These are phyloP conservation scores for Psophocarpus tetragonolobus DNA, from an alignment of 306 rosid genomes.

Conservation along the genomic window DNA sequence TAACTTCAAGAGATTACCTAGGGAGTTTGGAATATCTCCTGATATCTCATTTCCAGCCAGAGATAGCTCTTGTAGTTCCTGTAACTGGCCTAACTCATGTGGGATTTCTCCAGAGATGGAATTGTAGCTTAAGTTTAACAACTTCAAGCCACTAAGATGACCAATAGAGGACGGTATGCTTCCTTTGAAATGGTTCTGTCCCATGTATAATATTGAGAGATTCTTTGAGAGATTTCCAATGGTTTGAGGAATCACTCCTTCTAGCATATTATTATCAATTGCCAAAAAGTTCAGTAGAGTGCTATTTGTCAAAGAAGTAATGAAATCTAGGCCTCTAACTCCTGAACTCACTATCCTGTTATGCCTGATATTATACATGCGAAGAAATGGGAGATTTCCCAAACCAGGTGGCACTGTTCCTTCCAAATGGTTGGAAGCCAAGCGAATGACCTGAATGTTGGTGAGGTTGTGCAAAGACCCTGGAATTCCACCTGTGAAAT, in stretches of 20 bases:
- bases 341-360: conserved; percentile 56
- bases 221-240: conserved; percentile 69
- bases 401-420: conserved; percentile 78
- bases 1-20: conserved; percentile 59
- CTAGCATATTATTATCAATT: conserved; percentile 53
- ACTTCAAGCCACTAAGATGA: conserved; percentile 49
- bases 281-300: conserved; percentile 54
- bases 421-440: conserved; percentile 53
- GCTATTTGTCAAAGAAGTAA: conserved; percentile 63
- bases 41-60: conserved; percentile 52
- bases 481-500: conserved; percentile 69
- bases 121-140: conserved; percentile 66
- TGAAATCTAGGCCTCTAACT: conserved; percentile 50
- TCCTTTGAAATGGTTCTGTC: conserved; percentile 63
- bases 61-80: conserved; percentile 48
- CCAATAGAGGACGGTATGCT: conserved; percentile 63
- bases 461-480: conserved; percentile 73
- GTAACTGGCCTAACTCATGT: conserved; percentile 51
- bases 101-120: conserved; percentile 66
- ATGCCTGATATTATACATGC: conserved; percentile 64
- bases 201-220: conserved; percentile 61
- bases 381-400: conserved; percentile 63
- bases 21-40: conserved; percentile 60
- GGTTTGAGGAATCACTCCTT: conserved; percentile 67
- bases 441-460: conserved; percentile 49